A percentile compares a stretch with the other conserved stretches of the same genome.
Conservation (phyloP, 768 basidiomycete genomes). For the Lactarius tabidus region DNA sequence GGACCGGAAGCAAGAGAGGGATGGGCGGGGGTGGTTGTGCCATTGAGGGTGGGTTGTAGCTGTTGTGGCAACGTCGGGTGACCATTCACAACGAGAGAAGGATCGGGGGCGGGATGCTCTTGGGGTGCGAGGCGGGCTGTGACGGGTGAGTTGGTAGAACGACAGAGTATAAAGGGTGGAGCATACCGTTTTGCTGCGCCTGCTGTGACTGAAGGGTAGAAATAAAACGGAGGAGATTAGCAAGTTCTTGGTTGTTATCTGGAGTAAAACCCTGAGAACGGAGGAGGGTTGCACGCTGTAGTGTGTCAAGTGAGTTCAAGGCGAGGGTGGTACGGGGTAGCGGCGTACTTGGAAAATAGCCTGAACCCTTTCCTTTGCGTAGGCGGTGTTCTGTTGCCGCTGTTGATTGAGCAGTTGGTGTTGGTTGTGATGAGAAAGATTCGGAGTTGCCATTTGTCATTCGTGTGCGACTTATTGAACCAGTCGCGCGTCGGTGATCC, state of each 20-base stretch:
- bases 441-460: constrained; percentile 31
- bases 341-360: constrained; percentile 30
- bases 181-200: constrained; percentile 31
- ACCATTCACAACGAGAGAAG: constrained; percentile 45
- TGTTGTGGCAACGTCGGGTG: constrained; percentile 36
- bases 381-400: constrained; percentile 18
- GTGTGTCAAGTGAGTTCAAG: not conserved
- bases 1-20: constrained; percentile 47
- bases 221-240: constrained; percentile 39
- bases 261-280: constrained; percentile 42
- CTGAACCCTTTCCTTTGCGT: constrained; percentile 29
- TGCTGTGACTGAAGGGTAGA: constrained; percentile 38
- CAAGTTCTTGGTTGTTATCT: constrained; percentile 44
- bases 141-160: not conserved
- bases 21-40: constrained; percentile 36
- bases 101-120: constrained; percentile 21
- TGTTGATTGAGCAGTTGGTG: constrained; percentile 24
- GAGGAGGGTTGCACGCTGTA: constrained; percentile 43
- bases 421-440: constrained; percentile 28
- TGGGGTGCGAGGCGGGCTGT: constrained; percentile 23
- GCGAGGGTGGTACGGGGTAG: not conserved
- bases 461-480: constrained; percentile 11
- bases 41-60: constrained; percentile 30
- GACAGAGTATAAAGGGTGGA: constrained; percentile 1
- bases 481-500: constrained; percentile 32